A percentile compares a stretch with the other conserved stretches of the same genome.
Evolutionary conservation across 2,329 filamentous ascomycete genomes (phyloP).

Genomic region (Onygenales sp.): DNA sequence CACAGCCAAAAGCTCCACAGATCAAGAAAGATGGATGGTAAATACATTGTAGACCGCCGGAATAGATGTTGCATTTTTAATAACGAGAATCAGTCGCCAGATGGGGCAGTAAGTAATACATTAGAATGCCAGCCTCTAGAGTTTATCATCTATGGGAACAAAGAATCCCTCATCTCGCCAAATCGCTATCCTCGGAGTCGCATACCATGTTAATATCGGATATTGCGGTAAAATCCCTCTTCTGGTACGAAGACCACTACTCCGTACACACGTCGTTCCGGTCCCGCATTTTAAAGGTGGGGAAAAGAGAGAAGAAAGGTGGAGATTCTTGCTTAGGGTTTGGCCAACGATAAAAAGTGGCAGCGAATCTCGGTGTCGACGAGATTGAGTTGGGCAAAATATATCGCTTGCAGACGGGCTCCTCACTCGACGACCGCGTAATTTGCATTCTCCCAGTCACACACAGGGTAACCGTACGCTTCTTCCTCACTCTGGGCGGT

Average conservation of each 20-base stretch:
- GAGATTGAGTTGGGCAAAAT: background rate
- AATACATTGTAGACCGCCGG: background rate
- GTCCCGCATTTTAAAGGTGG: background rate
- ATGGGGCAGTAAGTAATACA: background rate
- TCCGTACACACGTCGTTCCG: background rate
- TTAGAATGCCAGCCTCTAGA: background rate
- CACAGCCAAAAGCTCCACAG: background rate
- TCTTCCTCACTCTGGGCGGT: background rate
- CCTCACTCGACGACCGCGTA: conserved; percentile 1
- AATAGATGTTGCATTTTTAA: background rate
- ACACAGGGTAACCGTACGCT: background rate
- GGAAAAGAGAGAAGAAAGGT: background rate
- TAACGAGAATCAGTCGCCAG: background rate
- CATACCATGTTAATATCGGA: no score
- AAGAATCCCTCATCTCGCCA: background rate
- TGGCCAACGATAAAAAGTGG: background rate
- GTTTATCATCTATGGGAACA: background rate
- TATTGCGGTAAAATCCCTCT: background rate
- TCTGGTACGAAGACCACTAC: background rate
- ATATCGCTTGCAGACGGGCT: background rate
- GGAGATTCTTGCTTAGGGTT: background rate
- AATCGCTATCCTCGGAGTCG: background rate
- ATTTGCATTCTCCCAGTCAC: conserved; percentile 2
- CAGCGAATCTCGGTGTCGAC: background rate
- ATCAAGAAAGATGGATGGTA: background rate